A percentile compares a stretch with the other conserved stretches of the same genome.
Conservation (phyloP, 352 stramenopile species). For the Globisporangium alternatum region DNA sequence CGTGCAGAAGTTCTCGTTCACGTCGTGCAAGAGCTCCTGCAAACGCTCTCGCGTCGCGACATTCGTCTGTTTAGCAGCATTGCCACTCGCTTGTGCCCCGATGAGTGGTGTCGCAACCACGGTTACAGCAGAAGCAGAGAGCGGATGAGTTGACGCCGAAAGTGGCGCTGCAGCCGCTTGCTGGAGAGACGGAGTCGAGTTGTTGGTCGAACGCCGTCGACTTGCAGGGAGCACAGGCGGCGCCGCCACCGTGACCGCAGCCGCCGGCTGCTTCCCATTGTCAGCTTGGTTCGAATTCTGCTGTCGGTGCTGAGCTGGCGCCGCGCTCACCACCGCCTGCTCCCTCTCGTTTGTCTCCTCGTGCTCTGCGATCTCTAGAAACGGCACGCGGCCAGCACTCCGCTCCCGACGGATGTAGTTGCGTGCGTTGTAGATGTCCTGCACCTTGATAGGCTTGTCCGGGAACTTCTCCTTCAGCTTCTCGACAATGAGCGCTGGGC, state of each 20-base stretch:
- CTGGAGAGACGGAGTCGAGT: neutral
- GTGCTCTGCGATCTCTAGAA: neutral
- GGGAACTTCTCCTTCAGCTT: constrained; percentile 35
- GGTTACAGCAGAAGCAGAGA: too few species aligned
- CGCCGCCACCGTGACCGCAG: neutral
- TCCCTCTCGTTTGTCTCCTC: neutral
- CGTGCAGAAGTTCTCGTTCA: neutral
- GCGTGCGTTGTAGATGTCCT: constrained; percentile 54
- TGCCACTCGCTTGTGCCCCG: neutral
- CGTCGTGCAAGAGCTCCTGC: constrained; percentile 1
- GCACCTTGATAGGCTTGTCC: constrained; percentile 40
- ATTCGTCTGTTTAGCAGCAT: neutral
- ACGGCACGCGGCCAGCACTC: constrained; percentile 31
- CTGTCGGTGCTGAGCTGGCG: neutral
- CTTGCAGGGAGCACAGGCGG: too few species aligned
- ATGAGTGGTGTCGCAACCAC: too few species aligned
- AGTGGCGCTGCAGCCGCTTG: neutral
- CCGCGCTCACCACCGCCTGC: neutral
- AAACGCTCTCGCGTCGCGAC: neutral
- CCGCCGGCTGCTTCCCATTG: too few species aligned
- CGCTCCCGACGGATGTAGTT: constrained; percentile 44
- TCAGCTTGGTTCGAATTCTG: neutral
- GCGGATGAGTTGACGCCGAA: neutral
- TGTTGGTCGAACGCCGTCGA: neutral
- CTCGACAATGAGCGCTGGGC: constrained; percentile 37